These are phyloP conservation scores for Neurospora cerealis DNA, from an alignment of 495 filamentous ascomycete genomes.

Conservation along the genomic window DNA sequence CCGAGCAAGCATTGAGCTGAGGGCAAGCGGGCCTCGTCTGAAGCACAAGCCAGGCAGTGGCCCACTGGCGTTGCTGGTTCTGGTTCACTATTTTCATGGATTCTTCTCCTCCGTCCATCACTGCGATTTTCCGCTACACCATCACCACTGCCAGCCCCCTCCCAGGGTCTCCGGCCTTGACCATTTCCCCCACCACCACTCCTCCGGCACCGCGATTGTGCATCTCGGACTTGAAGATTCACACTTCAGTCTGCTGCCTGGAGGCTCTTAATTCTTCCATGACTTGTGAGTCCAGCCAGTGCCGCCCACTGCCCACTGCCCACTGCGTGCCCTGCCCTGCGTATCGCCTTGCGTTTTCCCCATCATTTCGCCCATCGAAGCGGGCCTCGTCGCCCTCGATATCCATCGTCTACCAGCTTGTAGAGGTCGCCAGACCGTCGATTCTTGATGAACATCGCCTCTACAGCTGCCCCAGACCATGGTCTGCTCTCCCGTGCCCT, in stretches of 20 bases:
- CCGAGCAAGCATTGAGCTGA: neutral
- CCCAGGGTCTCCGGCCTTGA: conserved; percentile 18
- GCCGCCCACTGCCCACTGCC: conserved; percentile 1
- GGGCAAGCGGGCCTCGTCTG: neutral
- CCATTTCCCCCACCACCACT: conserved; percentile 15
- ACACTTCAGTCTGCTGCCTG: conserved; percentile 19
- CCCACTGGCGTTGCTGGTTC: conserved; percentile 7
- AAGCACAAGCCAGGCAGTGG: conserved; percentile 19
- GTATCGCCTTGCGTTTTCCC: conserved; percentile 21
- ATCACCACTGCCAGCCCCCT: conserved; percentile 20
- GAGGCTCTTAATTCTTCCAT: conserved; percentile 18
- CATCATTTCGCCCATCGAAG: conserved; percentile 33
- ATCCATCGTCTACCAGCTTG: conserved; percentile 18
- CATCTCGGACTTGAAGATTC: conserved; percentile 4
- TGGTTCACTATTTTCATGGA: conserved; percentile 25
- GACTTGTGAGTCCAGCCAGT: conserved; percentile 27
- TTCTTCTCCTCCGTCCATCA: conserved; percentile 24
- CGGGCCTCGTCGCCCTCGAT: conserved; percentile 30
- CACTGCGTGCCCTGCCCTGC: conserved; percentile 3
- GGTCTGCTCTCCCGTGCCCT: conserved; percentile 5
- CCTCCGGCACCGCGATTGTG: neutral
- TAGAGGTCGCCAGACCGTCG: conserved; percentile 18
- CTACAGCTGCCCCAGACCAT: conserved; percentile 18
- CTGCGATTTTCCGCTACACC: conserved; percentile 27
- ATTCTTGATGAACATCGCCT: conserved; percentile 24